These are phyloP conservation scores for Patellifolia procumbens DNA, from an alignment of 179 eudicot genomes.

Conservation along the genomic window DNA sequence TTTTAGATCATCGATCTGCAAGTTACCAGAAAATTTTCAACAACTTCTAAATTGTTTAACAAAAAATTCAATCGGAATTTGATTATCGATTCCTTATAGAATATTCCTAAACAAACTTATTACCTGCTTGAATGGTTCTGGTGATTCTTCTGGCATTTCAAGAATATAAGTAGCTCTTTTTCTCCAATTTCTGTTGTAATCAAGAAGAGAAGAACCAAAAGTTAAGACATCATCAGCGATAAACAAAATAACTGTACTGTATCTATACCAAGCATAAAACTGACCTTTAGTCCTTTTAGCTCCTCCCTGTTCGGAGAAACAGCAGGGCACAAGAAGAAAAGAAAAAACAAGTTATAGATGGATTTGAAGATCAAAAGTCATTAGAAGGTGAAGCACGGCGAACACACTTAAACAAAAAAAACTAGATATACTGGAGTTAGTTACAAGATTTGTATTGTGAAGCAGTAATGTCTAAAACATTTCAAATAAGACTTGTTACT, in stretches of 20 bases:
- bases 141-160: slow-evolving; percentile 75
- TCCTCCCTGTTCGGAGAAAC: slow-evolving; percentile 56
- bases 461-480: too few relatives aligned
- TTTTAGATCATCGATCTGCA: slow-evolving; percentile 91
- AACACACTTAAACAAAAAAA: not conserved
- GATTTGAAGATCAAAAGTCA: slow-evolving; percentile 3
- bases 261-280: slow-evolving; percentile 12
- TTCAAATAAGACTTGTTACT: too few relatives aligned
- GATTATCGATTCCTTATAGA: too few relatives aligned
- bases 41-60: not conserved
- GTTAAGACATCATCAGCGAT: not conserved
- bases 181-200: slow-evolving; percentile 72
- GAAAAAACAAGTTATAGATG: not conserved
- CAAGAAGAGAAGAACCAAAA: not conserved
- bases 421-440: not conserved
- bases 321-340: not conserved
- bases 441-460: too few relatives aligned
- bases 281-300: slow-evolving; percentile 66
- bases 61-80: not conserved
- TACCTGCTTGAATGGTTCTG: slow-evolving; percentile 82
- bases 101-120: slow-evolving; percentile 2
- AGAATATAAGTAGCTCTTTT: slow-evolving; percentile 79
- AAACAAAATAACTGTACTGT: too few relatives aligned
- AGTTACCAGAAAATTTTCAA: not conserved
- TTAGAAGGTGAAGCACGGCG: not conserved